Evolutionary conservation across 2,329 filamentous ascomycete genomes (phyloP).

Genomic region (Gnomoniopsis smithogilvyi): DNA sequence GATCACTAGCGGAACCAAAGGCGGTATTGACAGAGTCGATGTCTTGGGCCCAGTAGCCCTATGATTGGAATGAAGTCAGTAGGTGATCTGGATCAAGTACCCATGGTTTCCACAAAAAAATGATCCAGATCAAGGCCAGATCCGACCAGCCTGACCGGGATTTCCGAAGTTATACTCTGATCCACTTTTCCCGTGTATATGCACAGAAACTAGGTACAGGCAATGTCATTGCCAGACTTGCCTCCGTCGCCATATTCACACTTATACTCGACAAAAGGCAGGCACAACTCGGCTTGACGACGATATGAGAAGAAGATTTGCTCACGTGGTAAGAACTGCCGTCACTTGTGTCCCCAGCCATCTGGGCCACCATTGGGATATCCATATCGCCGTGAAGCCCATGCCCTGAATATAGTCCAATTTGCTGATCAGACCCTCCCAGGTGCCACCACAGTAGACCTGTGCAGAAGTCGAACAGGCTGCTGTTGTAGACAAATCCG

Average conservation of each 20-base stretch:
- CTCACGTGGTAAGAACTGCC: constrained; percentile 27
- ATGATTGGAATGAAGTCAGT: constrained; percentile 25
- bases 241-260: background rate
- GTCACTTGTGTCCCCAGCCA: constrained; percentile 35
- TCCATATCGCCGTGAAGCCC: constrained; percentile 41
- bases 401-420: constrained; percentile 47
- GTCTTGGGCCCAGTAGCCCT: constrained; percentile 52
- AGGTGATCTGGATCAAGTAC: background rate
- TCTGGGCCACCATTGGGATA: constrained; percentile 41
- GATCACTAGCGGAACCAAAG: constrained; percentile 47
- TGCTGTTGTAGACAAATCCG: constrained; percentile 33
- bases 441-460: constrained; percentile 47
- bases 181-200: no score
- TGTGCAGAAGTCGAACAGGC: constrained; percentile 27
- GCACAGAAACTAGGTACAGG: no score
- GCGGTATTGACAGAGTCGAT: constrained; percentile 46
- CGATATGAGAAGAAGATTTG: background rate
- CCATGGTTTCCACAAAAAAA: background rate
- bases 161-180: no score
- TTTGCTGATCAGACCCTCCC: constrained; percentile 41
- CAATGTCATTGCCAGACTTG: no score
- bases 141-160: no score
- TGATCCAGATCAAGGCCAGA: background rate
- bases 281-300: background rate
- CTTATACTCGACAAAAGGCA: background rate